Evolutionary conservation across 129 eudicot species (phyloP).

Genomic region (Flaveria trinervia): DNA sequence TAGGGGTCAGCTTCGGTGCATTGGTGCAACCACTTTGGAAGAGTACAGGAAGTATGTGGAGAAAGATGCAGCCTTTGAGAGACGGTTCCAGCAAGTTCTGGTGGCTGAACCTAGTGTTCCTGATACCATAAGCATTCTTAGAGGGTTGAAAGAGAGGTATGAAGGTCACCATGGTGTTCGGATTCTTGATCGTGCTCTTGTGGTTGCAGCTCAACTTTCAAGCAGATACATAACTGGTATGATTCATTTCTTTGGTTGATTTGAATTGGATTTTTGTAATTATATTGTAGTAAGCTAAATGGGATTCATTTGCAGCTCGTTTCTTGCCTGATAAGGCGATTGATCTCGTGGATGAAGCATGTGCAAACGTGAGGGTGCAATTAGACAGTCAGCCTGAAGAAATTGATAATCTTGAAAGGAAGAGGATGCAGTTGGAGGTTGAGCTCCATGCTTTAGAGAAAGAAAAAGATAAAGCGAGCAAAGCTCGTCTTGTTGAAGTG

Average conservation of each 20-base stretch:
- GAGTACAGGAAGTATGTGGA: slow-evolving; percentile 94
- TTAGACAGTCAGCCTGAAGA: slow-evolving; percentile 94
- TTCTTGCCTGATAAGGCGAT: slow-evolving; percentile 91
- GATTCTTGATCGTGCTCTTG: slow-evolving; percentile 81
- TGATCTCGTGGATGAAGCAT: slow-evolving; percentile 86
- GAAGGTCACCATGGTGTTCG: slow-evolving; percentile 97
- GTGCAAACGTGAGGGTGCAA: slow-evolving; percentile 90
- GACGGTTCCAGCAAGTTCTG: slow-evolving; percentile 92
- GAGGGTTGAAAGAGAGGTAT: slow-evolving; percentile 84
- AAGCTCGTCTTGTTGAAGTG: slow-evolving; percentile 72
- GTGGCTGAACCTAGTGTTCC: slow-evolving; percentile 93
- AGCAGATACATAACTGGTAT: slow-evolving; percentile 76
- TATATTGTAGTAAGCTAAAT: not conserved
- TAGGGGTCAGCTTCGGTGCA: slow-evolving; percentile 88
- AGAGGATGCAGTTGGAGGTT: slow-evolving; percentile 72
- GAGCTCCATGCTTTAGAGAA: slow-evolving; percentile 93
- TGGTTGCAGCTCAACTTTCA: slow-evolving; percentile 82
- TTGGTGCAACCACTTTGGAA: slow-evolving; percentile 92
- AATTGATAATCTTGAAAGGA: slow-evolving; percentile 85
- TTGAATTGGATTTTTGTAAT: not conserved
- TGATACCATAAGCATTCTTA: slow-evolving; percentile 74
- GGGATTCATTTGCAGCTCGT: slow-evolving; percentile 44
- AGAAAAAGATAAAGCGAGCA: slow-evolving; percentile 90
- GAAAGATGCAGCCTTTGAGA: slow-evolving; percentile 95
- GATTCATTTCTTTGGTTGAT: not conserved